Evolutionary conservation across 2,329 filamentous ascomycete genomes (phyloP).

Genomic region (Diplocarpon rosae): DNA sequence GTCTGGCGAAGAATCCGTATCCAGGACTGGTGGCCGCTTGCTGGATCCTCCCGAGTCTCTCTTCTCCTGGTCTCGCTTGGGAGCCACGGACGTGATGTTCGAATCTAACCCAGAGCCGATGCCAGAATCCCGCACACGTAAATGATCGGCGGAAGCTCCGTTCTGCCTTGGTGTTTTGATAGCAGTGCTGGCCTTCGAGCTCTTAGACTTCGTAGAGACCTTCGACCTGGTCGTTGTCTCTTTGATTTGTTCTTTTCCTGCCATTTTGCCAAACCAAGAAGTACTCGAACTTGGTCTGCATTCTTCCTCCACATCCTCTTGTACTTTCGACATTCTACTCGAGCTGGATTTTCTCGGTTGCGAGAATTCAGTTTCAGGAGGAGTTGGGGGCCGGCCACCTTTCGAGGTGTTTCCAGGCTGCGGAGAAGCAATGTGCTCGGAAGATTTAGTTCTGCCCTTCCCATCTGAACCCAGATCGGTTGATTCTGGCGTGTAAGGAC

Average conservation of each 20-base stretch:
- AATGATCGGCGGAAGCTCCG: conserved; percentile 6
- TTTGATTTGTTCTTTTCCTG: conserved; percentile 26
- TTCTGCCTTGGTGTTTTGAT: conserved; percentile 29
- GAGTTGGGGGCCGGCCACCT: conserved; percentile 46
- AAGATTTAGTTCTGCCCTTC: conserved; percentile 37
- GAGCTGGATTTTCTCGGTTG: conserved; percentile 29
- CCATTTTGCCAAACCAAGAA: conserved; percentile 30
- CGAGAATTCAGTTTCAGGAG: conserved; percentile 51
- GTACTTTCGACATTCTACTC: conserved; percentile 28
- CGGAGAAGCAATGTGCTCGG: conserved; percentile 30
- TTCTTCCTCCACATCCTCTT: conserved; percentile 30
- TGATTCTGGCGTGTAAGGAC: conserved; percentile 55
- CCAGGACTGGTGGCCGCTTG: conserved; percentile 15
- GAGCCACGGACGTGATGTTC: conserved; percentile 31
- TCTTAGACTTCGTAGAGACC: conserved; percentile 42
- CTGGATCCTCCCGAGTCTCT: conserved; percentile 31
- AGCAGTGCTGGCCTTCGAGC: conserved; percentile 47
- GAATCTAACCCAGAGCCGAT: conserved; percentile 25
- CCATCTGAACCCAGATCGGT: conserved; percentile 52
- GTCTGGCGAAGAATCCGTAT: conserved; percentile 33
- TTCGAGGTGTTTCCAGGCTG: conserved; percentile 34
- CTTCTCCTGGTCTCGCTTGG: conserved; percentile 25
- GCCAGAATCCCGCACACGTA: conserved; percentile 14
- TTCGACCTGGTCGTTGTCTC: conserved; percentile 37
- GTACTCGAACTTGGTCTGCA: conserved; percentile 34